Evolutionary conservation across 306 rosid genomes (phyloP).

Genomic region (Inga laurina): DNA sequence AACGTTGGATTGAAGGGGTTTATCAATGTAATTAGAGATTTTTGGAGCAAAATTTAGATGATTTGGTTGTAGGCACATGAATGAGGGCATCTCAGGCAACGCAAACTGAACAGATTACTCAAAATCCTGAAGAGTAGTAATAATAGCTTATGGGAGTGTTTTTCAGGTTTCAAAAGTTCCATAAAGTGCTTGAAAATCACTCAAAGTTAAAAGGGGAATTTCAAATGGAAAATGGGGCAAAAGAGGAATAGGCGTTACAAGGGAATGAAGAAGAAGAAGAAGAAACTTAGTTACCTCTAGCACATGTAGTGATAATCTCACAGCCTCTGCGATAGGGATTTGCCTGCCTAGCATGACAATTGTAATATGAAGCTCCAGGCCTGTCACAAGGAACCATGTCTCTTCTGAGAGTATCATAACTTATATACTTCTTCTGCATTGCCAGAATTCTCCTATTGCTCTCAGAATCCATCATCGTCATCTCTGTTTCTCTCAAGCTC

Average conservation of each 20-base stretch:
- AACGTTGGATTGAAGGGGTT: background rate
- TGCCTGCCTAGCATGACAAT: constrained; percentile 67
- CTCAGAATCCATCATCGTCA: constrained; percentile 62
- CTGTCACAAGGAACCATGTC: constrained; percentile 83
- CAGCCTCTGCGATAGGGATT: constrained; percentile 86
- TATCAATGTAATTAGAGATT: background rate
- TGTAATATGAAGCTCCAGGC: constrained; percentile 88
- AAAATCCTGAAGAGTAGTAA: background rate
- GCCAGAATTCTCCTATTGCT: constrained; percentile 65
- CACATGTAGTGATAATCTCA: constrained; percentile 81
- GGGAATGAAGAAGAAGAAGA: background rate
- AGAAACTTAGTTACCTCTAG: constrained; percentile 54
- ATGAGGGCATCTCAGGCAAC: background rate
- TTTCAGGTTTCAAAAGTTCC: background rate
- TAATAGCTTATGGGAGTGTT: background rate
- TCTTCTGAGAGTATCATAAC: constrained; percentile 83
- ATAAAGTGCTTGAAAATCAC: background rate
- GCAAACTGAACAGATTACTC: background rate
- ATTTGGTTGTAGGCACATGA: background rate
- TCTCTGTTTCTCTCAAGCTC: constrained; percentile 40
- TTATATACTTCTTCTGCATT: constrained; percentile 79
- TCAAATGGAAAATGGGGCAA: constrained; percentile 19
- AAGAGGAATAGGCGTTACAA: background rate
- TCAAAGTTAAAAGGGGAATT: background rate
- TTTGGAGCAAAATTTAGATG: background rate